Evolutionary conservation across 345 rosid species (phyloP).

Genomic region (Draba incana): DNA sequence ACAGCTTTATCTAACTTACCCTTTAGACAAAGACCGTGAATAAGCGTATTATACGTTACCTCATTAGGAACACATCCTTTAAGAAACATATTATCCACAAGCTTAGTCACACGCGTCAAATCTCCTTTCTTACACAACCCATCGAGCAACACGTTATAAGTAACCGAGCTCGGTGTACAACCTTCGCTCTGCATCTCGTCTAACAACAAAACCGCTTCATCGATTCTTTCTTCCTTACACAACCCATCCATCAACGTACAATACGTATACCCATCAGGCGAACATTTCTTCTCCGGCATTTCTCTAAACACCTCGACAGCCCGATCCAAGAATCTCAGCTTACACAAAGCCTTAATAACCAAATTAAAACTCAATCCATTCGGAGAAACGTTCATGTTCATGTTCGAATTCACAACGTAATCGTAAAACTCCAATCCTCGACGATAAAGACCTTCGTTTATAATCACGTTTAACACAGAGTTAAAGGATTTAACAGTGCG

Average conservation of each 20-base stretch:
- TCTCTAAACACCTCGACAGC: conserved; percentile 73
- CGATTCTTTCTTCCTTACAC: conserved; percentile 74
- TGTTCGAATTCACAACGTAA: conserved; percentile 49
- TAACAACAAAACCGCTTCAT: conserved; percentile 79
- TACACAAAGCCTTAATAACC: conserved; percentile 72
- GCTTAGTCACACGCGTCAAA: conserved; percentile 70
- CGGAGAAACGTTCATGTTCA: conserved; percentile 52
- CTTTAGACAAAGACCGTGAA: conserved; percentile 81
- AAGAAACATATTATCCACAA: conserved; percentile 90
- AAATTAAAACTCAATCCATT: conserved; percentile 77
- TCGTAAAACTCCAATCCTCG: conserved; percentile 75
- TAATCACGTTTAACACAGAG: conserved; percentile 76
- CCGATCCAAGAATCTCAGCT: conserved; percentile 65
- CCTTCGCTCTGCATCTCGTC: conserved; percentile 98
- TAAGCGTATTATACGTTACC: conserved; percentile 87
- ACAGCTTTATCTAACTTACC: conserved; percentile 87
- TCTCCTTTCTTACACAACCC: conserved; percentile 86
- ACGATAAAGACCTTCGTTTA: conserved; percentile 55
- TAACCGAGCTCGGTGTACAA: conserved; percentile 64
- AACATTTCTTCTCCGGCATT: conserved; percentile 61
- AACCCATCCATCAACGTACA: conserved; percentile 95
- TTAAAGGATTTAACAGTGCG: conserved; percentile 80
- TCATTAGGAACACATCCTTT: conserved; percentile 84
- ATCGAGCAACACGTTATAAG: conserved; percentile 76
- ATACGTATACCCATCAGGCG: conserved; percentile 80